phyloP scores from a whole-genome alignment of 164 flowering plant species.

The Tetracentron sinense region DNA sequence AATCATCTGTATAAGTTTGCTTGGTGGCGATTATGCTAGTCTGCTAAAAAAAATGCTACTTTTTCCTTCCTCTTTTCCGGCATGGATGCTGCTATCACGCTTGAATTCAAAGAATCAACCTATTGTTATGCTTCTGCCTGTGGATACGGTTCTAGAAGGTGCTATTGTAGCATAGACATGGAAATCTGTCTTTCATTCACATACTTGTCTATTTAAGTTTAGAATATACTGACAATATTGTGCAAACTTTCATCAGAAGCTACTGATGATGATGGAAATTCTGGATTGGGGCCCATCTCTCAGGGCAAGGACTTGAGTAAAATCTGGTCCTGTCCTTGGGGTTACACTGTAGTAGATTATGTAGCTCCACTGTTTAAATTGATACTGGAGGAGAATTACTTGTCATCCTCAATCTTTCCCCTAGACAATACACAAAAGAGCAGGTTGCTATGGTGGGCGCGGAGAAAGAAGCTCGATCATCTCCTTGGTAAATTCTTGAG shows the following conservation, averaged over 20 bases:
- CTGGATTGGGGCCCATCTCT: constrained; percentile 14
- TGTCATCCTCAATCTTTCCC: constrained; percentile 45
- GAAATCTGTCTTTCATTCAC: background rate
- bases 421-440: constrained; percentile 42
- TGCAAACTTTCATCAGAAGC: constrained; percentile 21
- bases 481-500: constrained; percentile 59
- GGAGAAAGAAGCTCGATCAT: constrained; percentile 66
- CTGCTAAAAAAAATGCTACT: constrained; percentile 46
- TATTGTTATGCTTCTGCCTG: constrained; percentile 60
- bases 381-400: constrained; percentile 63
- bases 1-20: constrained; percentile 63
- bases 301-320: constrained; percentile 20
- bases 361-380: constrained; percentile 65
- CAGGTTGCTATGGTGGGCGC: constrained; percentile 72
- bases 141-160: constrained; percentile 61
- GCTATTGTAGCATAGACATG: background rate
- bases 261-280: constrained; percentile 36
- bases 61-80: constrained; percentile 36
- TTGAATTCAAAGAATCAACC: constrained; percentile 54
- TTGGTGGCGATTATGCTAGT: constrained; percentile 43
- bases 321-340: constrained; percentile 93
- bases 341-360: constrained; percentile 58
- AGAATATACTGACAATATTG: constrained; percentile 10
- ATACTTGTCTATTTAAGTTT: background rate
- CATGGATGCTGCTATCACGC: constrained; percentile 82